These are phyloP conservation scores for Acanthamoeba triangularis DNA, from an alignment of 208 protist genomes.

Conservation along the genomic window DNA sequence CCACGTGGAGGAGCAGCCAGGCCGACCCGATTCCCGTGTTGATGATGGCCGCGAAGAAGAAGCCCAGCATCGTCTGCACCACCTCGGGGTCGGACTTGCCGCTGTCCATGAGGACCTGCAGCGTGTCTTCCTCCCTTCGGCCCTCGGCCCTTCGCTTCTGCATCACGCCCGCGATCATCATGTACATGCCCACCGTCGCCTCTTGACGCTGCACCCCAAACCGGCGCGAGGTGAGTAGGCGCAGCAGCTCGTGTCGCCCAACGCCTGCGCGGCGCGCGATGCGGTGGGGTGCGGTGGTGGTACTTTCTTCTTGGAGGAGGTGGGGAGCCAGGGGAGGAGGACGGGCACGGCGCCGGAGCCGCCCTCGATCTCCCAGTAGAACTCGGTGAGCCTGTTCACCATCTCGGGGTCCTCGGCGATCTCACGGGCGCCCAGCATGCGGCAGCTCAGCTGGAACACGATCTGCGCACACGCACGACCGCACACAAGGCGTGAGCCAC, in stretches of 20 bases:
- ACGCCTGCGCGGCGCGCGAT: neutral
- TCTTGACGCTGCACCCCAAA: neutral
- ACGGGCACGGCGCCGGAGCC: constrained; percentile 55
- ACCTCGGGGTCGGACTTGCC: constrained; percentile 42
- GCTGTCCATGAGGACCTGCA: constrained; percentile 57
- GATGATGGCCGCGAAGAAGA: constrained; percentile 69
- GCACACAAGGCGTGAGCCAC: neutral
- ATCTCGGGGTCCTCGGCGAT: constrained; percentile 21
- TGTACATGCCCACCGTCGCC: constrained; percentile 9
- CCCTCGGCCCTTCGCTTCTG: constrained; percentile 19
- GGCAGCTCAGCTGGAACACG: constrained; percentile 58
- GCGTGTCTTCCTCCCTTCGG: constrained; percentile 50
- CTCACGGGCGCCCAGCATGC: constrained; percentile 53
- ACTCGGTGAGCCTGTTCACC: neutral
- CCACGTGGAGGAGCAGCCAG: constrained; percentile 29
- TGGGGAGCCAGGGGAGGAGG: constrained; percentile 44
- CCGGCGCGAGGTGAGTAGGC: neutral
- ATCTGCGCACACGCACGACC: neutral
- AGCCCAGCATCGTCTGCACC: constrained; percentile 29
- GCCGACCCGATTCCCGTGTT: constrained; percentile 63
- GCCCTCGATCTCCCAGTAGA: constrained; percentile 42
- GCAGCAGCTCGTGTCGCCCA: too few species aligned
- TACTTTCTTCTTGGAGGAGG: constrained; percentile 18
- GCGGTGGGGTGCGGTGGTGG: too few species aligned
- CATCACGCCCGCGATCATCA: constrained; percentile 4